phyloP scores from a whole-genome alignment of 768 basidiomycete genomes.

The Sporobolomyces roseus region DNA sequence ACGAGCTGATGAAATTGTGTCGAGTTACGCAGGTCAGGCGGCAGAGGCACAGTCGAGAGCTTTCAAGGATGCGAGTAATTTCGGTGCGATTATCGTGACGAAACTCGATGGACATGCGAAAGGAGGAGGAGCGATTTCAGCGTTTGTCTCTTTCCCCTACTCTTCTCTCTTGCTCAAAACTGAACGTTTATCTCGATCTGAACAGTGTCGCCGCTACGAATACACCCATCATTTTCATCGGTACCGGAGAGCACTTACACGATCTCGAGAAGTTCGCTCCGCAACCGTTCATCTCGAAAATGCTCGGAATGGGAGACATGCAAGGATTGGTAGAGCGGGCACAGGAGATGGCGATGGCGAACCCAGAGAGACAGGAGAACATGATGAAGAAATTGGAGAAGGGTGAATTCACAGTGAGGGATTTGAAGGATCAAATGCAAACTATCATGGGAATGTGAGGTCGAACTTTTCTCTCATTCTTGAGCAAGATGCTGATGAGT shows the following conservation, averaged over 20 bases:
- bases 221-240: conserved; percentile 97
- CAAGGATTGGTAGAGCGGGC: conserved; percentile 97
- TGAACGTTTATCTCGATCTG: neutral
- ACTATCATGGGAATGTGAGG: conserved; percentile 96
- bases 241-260: conserved; percentile 94
- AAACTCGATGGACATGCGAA: conserved; percentile 99
- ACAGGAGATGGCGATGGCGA: conserved; percentile 80
- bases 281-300: conserved; percentile 93
- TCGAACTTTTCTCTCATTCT: conserved; percentile 5
- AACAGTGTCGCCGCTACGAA: conserved; percentile 92
- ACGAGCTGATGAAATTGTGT: too few species aligned
- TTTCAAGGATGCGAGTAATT: conserved; percentile 96
- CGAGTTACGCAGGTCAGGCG: conserved; percentile 85
- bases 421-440: conserved; percentile 95
- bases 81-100: conserved; percentile 98
- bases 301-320: conserved; percentile 92
- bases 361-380: conserved; percentile 91
- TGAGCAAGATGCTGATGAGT: neutral
- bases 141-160: conserved; percentile 58
- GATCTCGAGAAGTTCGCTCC: conserved; percentile 95
- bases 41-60: conserved; percentile 93
- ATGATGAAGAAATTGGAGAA: conserved; percentile 97
- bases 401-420: conserved; percentile 91
- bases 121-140: conserved; percentile 97
- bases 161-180: too few species aligned